Conservation (phyloP, 352 stramenopile species). For the Phytophthora podocarpi region DNA sequence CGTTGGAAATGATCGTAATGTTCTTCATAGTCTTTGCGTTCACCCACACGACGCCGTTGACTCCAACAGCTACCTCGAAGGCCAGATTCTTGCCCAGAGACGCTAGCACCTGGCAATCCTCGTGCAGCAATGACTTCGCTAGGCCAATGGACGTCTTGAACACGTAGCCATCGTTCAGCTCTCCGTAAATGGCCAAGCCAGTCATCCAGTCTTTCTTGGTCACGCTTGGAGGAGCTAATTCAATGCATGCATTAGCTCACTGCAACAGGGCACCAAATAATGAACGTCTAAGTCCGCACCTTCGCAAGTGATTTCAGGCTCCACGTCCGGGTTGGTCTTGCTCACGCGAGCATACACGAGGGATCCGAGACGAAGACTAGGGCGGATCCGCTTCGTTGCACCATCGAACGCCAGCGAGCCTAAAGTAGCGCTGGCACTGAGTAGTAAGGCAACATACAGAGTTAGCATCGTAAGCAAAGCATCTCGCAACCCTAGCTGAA, state of each 20-base stretch:
- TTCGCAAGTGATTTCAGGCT: constrained; percentile 96
- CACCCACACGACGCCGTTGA: constrained; percentile 97
- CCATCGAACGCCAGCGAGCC: constrained; percentile 95
- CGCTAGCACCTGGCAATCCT: constrained; percentile 83
- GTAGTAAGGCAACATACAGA: constrained; percentile 2
- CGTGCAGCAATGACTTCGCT: constrained; percentile 72
- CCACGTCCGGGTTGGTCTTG: constrained; percentile 85
- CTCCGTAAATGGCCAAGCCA: constrained; percentile 95
- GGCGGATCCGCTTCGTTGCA: constrained; percentile 97
- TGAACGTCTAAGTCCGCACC: constrained; percentile 36
- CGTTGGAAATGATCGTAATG: constrained; percentile 88
- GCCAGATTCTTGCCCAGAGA: constrained; percentile 82
- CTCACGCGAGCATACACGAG: constrained; percentile 96
- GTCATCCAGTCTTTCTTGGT: constrained; percentile 99
- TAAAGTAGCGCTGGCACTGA: constrained; percentile 70
- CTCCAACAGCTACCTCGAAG: constrained; percentile 96
- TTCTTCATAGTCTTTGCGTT: constrained; percentile 88
- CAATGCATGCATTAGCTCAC: constrained; percentile 8
- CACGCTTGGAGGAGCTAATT: constrained; percentile 74
- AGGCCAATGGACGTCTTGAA: constrained; percentile 84
- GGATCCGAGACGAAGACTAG: constrained; percentile 91
- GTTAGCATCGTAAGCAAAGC: constrained; percentile 3
- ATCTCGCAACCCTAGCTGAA: background rate
- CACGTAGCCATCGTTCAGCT: constrained; percentile 94
- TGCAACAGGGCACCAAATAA: constrained; percentile 6